These are phyloP conservation scores for Borovskyia barvae DNA, from an alignment of 208 protist species.

Conservation along the genomic window DNA sequence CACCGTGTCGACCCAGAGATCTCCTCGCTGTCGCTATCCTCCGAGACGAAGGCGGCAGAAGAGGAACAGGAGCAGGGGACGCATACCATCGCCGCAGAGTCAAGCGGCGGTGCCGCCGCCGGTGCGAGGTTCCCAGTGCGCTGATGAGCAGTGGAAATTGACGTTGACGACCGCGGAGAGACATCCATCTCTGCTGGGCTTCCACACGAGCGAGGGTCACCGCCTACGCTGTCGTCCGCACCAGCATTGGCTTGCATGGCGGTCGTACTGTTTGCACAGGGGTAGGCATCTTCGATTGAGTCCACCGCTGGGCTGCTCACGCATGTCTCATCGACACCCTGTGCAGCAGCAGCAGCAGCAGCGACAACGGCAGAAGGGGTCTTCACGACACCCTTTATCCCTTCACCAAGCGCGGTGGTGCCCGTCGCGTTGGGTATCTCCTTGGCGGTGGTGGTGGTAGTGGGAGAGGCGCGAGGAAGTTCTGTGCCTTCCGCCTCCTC, in stretches of 20 bases:
- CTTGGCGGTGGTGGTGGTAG: no score
- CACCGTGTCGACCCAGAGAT: not conserved
- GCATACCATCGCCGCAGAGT: not conserved
- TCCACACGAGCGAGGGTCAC: no score
- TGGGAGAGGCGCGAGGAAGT: no score
- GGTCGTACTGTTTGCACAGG: not conserved
- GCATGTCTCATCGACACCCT: not conserved
- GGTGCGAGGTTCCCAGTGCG: no score
- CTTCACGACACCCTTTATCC: no score
- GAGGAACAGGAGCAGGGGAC: not conserved
- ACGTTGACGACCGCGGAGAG: no score
- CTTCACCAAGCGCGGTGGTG: no score
- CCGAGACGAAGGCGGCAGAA: not conserved
- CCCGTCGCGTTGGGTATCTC: no score
- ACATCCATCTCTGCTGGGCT: no score
- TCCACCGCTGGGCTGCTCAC: not conserved
- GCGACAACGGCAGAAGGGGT: no score
- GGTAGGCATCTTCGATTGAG: not conserved
- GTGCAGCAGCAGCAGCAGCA: conserved; percentile 2
- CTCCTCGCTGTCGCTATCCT: not conserved
- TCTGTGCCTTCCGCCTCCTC: no score
- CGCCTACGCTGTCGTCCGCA: not conserved
- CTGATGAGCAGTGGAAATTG: no score
- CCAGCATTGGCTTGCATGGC: not conserved
- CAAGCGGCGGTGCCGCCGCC: not conserved